Evolutionary conservation across 352 stramenopile genomes (phyloP), one percentile per base, ranked within the genome.

Genomic region (Thalassiosira exigua): DNA sequence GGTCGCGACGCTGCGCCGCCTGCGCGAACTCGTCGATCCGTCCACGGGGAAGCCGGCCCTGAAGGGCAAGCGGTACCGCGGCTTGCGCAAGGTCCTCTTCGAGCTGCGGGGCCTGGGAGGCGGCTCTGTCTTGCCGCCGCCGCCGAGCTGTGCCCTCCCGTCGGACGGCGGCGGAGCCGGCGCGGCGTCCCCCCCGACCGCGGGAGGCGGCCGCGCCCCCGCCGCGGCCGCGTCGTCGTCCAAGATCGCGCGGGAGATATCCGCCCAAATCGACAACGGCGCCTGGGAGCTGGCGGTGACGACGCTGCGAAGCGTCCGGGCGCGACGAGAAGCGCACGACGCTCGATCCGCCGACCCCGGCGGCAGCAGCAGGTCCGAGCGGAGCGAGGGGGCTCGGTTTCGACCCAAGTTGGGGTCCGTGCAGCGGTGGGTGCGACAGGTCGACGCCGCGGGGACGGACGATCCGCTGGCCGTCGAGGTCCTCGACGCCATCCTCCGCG

Each of bases 401-500:
- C 36, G 36, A 56, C 73, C 73, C 26, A 81, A 81, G 29, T 57
- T 81, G 17, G 73, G 65, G 39, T 46, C 73, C 14, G 30, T 81
- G 24, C 73, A 81, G 50, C 29, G 73, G n/a, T 81, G 73, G 73
- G 73, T 81, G 4, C 36, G 57, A 26, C 30, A 77, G 51, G 19
- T 75, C 19, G 73, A 72, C 70, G 73, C 65, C 44, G 73, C 57
- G 29, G 60, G 61, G 17, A 69, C 70, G 14, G 42, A 68, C n/a
- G 51, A 79, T 56, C 52, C 70, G 26, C 3, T 67, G 21, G 70
- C 70, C 36, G 14, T 79, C 17, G 48, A 60, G 19, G 61, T 79
- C 42, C 29, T 81, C 2, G 73, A 81, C 76, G 73, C 73, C 11
- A 81, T 81, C 36, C 57, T 81, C 26, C 60, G 70, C 29, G 46